Conservation (phyloP, 75 land plant genomes). For the Ceratopteris richardii region DNA sequence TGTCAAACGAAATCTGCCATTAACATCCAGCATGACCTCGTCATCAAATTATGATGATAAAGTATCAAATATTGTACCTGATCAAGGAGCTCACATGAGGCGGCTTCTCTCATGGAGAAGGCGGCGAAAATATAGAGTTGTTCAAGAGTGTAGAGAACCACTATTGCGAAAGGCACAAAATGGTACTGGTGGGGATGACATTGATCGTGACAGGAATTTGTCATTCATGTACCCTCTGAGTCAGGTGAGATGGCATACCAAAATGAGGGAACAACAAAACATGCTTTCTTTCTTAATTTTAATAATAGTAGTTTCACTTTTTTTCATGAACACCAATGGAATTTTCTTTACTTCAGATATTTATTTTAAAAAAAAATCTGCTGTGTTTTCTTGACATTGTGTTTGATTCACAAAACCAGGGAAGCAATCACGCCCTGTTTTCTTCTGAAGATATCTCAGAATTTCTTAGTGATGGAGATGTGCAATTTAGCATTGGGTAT, state of each 20-base stretch:
- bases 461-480: slow-evolving; percentile 10
- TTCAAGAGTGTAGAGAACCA: slow-evolving; percentile 23
- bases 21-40: too few species aligned
- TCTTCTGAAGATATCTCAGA: not conserved
- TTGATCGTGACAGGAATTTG: slow-evolving; percentile 32
- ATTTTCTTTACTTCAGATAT: too few species aligned
- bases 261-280: not conserved
- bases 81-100: slow-evolving; percentile 18
- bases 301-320: not conserved
- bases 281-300: not conserved
- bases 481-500: slow-evolving; percentile 29
- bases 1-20: too few species aligned
- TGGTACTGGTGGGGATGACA: slow-evolving; percentile 34
- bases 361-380: too few species aligned
- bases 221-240: slow-evolving; percentile 3
- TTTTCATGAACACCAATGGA: not conserved
- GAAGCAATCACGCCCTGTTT: not conserved
- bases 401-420: not conserved
- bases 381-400: too few species aligned
- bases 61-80: slow-evolving; percentile 17
- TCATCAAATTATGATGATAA: not conserved
- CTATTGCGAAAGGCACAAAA: slow-evolving; percentile 30
- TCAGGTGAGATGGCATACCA: not conserved
- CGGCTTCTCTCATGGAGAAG: slow-evolving; percentile 27
- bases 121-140: slow-evolving; percentile 20